Evolutionary conservation across 2,329 filamentous ascomycete species (phyloP).

Genomic region (Aspergillus alliaceus): DNA sequence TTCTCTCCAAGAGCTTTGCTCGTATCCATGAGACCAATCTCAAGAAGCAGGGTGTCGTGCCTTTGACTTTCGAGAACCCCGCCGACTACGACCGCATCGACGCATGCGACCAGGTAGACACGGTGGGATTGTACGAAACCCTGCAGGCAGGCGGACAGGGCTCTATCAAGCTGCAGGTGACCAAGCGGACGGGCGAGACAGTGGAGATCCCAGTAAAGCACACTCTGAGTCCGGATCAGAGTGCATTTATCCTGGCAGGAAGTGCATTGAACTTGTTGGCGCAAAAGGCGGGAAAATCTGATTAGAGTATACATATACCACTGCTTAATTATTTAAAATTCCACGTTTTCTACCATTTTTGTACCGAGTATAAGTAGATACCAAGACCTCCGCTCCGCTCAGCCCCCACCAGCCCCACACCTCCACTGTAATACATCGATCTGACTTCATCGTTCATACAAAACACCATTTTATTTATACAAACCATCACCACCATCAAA

Average conservation of each 20-base stretch:
- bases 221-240: slow-evolving; percentile 85
- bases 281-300: slow-evolving; percentile 27
- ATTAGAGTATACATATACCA: slow-evolving; percentile 7
- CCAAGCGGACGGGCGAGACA: slow-evolving; percentile 56
- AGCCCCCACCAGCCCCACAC: slow-evolving; percentile 7
- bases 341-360: background rate
- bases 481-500: background rate
- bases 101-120: slow-evolving; percentile 80
- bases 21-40: slow-evolving; percentile 94
- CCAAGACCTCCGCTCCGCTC: slow-evolving; percentile 5
- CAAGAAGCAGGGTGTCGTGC: slow-evolving; percentile 97
- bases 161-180: slow-evolving; percentile 20
- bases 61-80: slow-evolving; percentile 85
- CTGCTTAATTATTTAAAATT: slow-evolving; percentile 11
- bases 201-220: slow-evolving; percentile 77
- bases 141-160: slow-evolving; percentile 47
- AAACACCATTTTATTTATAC: background rate
- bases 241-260: slow-evolving; percentile 86
- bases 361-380: background rate
- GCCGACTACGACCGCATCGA: slow-evolving; percentile 81
- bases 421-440: background rate
- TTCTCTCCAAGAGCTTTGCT: slow-evolving; percentile 83
- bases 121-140: slow-evolving; percentile 80
- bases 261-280: slow-evolving; percentile 90
- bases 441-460: background rate